Base-by-base conservation (phyloP, 1,284 basidiomycete species). In the Phaffia rhodozyma region DNA sequence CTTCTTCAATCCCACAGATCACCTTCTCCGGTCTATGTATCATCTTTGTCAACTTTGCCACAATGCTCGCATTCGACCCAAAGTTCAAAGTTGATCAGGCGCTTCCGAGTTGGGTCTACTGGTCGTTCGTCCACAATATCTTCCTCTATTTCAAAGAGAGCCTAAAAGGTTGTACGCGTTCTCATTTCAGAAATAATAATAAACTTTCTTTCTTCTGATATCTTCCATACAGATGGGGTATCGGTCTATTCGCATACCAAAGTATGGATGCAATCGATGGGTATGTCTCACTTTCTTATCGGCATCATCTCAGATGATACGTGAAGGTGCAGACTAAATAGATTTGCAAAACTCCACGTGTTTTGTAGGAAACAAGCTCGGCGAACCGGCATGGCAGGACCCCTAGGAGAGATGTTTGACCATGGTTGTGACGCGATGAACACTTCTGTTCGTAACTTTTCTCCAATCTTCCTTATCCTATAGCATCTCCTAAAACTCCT, bases 321-420 rank as follows among this genome's bases (percentile, higher is more conserved):
- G 5, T 43, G 38, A 7, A 16, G 7, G 13, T 43, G 38, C 16
- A 7, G 38, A 43, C 16, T 43, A 43, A 43, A 5, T 11, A 43
- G 13, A 43, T 2, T 43, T 34, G 23, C 16, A 72, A 70, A 70
- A 57, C 75, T 75, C 74, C 75, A 79, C 67, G 75, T 77, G 11
- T 75, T 76, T 62, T 74, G 76, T 68, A 93, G 91, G 16, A 96
- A 96, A 76, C 94, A 98, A 77, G 94, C 94, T 18, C 80, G 94
- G 61, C 78, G 93, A 62, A 96, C 92, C 0, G 90, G 90, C 3
- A 97, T 97, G 89, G 87, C 92, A 25, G 91, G 93, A 3, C 94
- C 94, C 3, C 78, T 97, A 23, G 94, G 94, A 23, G 90, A 97
- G 74, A 85, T 96, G 82, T 97, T 97, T 73, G 94, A 98, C 75